Percentiles rank a stretch among this genome's conserved stretches.
Evolutionary conservation across 2,329 filamentous ascomycete genomes (phyloP).

Genomic region (Fusarium nisikadoi): DNA sequence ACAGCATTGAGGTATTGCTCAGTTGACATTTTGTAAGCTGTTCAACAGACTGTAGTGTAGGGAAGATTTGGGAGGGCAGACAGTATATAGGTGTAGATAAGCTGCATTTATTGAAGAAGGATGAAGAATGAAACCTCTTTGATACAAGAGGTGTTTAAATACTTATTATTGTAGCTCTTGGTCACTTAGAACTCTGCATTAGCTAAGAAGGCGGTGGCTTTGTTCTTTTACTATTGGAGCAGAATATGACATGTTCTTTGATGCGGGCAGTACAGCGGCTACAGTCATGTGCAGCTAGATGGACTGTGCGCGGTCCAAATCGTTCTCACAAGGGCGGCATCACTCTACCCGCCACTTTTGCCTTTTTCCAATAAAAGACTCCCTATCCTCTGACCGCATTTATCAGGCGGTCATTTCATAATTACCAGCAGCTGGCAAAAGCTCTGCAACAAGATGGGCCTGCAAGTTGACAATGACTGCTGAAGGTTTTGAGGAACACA

Average conservation of each 20-base stretch:
- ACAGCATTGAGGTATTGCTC: background rate
- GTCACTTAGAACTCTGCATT: background rate
- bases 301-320: background rate
- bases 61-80: too few species aligned
- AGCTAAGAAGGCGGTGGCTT: background rate
- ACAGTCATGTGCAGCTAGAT: background rate
- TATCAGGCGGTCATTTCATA: too few species aligned
- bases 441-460: too few species aligned
- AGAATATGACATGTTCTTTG: background rate
- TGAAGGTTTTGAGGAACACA: too few species aligned
- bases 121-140: background rate
- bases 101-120: background rate
- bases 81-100: background rate
- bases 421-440: too few species aligned
- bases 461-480: too few species aligned
- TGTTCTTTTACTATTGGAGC: background rate
- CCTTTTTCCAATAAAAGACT: too few species aligned
- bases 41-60: accelerated
- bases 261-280: too few species aligned
- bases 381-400: too few species aligned
- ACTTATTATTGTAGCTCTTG: too few species aligned
- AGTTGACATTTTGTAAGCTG: background rate
- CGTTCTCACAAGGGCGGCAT: background rate
- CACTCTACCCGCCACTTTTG: accelerated
- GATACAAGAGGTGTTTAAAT: background rate